Conservation (phyloP, 305 asterid genomes). For the Solanum hybrid region DNA sequence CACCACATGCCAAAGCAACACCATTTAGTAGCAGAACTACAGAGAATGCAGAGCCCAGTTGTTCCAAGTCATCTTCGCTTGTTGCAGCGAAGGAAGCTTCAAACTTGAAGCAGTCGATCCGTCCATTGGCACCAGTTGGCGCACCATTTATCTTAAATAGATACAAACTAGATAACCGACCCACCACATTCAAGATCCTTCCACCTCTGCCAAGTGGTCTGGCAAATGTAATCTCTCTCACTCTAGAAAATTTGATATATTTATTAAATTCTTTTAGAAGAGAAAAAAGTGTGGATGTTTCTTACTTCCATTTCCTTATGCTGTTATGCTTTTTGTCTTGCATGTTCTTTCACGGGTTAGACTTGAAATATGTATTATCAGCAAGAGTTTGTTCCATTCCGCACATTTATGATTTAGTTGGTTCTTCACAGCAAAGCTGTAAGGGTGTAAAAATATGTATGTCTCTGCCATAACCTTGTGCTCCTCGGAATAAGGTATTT, state of each 20-base stretch:
- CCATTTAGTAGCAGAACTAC: slow-evolving; percentile 26
- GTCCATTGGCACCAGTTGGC: slow-evolving; percentile 45
- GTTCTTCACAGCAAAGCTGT: background rate
- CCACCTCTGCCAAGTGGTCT: slow-evolving; percentile 79
- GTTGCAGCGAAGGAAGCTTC: slow-evolving; percentile 29
- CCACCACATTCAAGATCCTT: slow-evolving; percentile 67
- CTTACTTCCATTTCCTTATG: background rate
- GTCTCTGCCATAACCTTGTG: background rate
- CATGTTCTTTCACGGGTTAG: background rate
- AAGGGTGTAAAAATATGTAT: background rate
- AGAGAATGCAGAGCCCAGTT: slow-evolving; percentile 23
- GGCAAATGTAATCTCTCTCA: slow-evolving; percentile 43
- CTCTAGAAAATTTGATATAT: background rate
- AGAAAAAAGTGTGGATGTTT: background rate
- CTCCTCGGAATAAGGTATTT: background rate
- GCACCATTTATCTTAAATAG: slow-evolving; percentile 51
- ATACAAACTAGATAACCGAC: slow-evolving; percentile 93
- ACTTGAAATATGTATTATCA: background rate
- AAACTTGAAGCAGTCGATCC: slow-evolving; percentile 40
- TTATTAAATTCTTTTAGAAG: background rate
- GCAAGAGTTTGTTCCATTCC: background rate
- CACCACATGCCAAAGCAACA: slow-evolving; percentile 26
- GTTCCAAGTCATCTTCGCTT: slow-evolving; percentile 30
- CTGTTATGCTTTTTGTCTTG: background rate
- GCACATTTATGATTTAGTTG: background rate